A percentile compares a stretch with the other conserved stretches of the same genome.
phyloP scores from a whole-genome alignment of 345 rosid species.

The Camelina laxa region DNA sequence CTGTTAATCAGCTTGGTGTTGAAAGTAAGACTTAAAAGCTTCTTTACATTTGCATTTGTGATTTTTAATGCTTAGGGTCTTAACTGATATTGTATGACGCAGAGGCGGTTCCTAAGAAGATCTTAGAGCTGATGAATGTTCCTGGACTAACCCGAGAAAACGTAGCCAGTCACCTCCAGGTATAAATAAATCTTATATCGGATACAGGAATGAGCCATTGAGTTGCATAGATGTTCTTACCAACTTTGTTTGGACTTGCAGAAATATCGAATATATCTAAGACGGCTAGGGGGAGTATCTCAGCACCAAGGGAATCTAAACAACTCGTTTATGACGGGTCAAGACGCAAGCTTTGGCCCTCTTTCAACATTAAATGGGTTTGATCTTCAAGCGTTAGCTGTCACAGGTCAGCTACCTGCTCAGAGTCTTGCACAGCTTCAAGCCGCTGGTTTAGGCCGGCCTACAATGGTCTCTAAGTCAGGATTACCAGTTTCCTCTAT shows the following conservation, averaged over 20 bases:
- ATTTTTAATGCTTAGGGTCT: background rate
- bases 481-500: constrained; percentile 52
- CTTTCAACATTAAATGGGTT: constrained; percentile 69
- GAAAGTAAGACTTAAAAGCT: constrained; percentile 63
- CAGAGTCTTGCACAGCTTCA: constrained; percentile 92
- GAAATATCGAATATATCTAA: constrained; percentile 95
- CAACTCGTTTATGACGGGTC: constrained; percentile 69
- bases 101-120: constrained; percentile 96
- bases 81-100: constrained; percentile 13
- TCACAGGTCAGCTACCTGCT: constrained; percentile 79
- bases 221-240: constrained; percentile 9
- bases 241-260: constrained; percentile 41
- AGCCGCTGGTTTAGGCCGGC: constrained; percentile 77
- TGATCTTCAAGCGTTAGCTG: constrained; percentile 85
- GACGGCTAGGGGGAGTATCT: constrained; percentile 91
- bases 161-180: constrained; percentile 97
- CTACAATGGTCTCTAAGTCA: constrained; percentile 60
- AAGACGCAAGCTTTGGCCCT: constrained; percentile 70
- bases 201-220: background rate
- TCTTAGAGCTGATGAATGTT: constrained; percentile 92
- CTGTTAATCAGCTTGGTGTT: constrained; percentile 83
- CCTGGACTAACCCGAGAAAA: constrained; percentile 91
- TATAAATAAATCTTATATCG: constrained; percentile 35
- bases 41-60: background rate
- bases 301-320: constrained; percentile 64